Evolutionary conservation across 1,139 yeast genomes (phyloP), one percentile per base, ranked within the genome.

Genomic region (Candida sojae): DNA sequence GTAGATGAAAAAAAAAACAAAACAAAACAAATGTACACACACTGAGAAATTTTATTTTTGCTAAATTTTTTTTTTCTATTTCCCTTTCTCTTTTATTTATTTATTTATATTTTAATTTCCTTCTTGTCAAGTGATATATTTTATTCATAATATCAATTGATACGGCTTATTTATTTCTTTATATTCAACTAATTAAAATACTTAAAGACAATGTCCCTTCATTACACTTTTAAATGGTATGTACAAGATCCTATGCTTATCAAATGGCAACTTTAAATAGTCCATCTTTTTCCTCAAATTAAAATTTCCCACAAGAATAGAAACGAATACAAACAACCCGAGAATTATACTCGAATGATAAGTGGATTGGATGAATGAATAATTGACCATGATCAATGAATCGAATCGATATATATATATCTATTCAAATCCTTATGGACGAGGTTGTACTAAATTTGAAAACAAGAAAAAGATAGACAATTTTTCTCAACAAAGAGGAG

Each of bases 161-260:
- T 30, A 39, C 17, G 6, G 35, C 11, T 31, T 39, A 17, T 21
- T 23, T 36, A 23, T 10, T 17, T 34, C 12, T 17, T 13, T 17
- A 13, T 35, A 17, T 10, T 35, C 28, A 23, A 17, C 38, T 25
- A 26, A 26, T 26, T 8, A 26, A 3, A 26, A 17, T 17, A 17
- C 25, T 23, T 23, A 36, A 5, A 23, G 11, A 36, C 39, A 36
- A 65, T 66, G 70, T 61, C 70, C 32, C 49, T 59, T 44, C 61
- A 55, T 51, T 66, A 57, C 48, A 64, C 67, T 39, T 66, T 66
- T 48, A 64, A 60, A 59, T 66, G 71, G 70, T 66, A 66, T 53
- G 70, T 52, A 33, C n/a, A 10, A 10, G 21, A 17, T 17, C 21
- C 3, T 17, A 17, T 17, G 21, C 21, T 17, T 17, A 17, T 17